These are phyloP conservation scores for Emericellopsis cladophorae DNA, from an alignment of 2,329 filamentous ascomycete species.

Conservation along the genomic window DNA sequence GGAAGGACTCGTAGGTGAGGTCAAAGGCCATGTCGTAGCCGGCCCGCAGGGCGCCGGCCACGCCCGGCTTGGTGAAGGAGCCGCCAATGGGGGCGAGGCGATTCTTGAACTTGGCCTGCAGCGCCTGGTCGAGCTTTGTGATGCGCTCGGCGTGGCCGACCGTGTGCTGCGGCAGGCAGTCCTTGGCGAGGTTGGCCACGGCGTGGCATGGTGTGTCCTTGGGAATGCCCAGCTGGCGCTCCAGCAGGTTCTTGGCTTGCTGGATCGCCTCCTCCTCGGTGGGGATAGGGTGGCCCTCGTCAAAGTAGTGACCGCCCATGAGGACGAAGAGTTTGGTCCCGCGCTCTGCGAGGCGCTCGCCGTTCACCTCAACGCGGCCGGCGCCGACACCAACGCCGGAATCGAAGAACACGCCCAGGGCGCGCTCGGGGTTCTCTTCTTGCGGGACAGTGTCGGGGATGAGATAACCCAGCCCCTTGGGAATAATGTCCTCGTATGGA, in stretches of 20 bases:
- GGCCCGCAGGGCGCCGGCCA: slow-evolving; percentile 37
- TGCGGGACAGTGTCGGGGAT: slow-evolving; percentile 63
- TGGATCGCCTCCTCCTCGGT: slow-evolving; percentile 49
- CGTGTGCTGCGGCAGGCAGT: slow-evolving; percentile 85
- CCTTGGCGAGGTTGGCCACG: slow-evolving; percentile 41
- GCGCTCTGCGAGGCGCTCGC: slow-evolving; percentile 54
- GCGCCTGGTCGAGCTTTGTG: slow-evolving; percentile 37
- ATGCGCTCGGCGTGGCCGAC: slow-evolving; percentile 63
- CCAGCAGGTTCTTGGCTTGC: slow-evolving; percentile 59
- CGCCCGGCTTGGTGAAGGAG: slow-evolving; percentile 39
- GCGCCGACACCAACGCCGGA: slow-evolving; percentile 42
- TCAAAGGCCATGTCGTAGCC: slow-evolving; percentile 28
- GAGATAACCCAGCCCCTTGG: slow-evolving; percentile 79
- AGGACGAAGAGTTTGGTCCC: slow-evolving; percentile 90
- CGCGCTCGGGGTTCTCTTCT: slow-evolving; percentile 67
- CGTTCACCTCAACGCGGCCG: slow-evolving; percentile 27
- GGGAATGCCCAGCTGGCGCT: slow-evolving; percentile 62
- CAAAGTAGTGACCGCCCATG: slow-evolving; percentile 85
- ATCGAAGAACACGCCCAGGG: slow-evolving; percentile 88
- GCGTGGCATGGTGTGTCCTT: slow-evolving; percentile 44
- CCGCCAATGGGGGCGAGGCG: slow-evolving; percentile 50
- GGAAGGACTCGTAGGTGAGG: slow-evolving; percentile 13
- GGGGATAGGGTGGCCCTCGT: slow-evolving; percentile 29
- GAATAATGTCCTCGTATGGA: slow-evolving; percentile 45
- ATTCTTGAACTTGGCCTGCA: slow-evolving; percentile 44